Evolutionary conservation across 805 yeast species (phyloP).

Genomic region (Grigorovia yakushimaensis): DNA sequence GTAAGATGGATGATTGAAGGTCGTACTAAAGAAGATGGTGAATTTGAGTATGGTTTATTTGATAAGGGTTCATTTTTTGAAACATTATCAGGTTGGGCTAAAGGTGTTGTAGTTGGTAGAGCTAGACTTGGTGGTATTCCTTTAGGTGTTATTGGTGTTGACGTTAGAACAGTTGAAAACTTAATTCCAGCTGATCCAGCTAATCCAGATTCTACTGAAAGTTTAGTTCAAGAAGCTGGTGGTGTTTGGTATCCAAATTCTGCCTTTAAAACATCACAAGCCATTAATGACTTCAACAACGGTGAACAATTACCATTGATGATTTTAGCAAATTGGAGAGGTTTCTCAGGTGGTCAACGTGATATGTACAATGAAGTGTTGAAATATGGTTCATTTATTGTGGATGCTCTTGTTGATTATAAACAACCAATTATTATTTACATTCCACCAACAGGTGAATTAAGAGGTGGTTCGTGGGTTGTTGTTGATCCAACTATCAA

Average conservation of each 20-base stretch:
- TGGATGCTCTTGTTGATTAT: conserved; percentile 91
- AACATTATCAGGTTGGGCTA: conserved; percentile 97
- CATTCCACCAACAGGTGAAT: conserved; percentile 96
- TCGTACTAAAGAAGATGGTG: conserved; percentile 35
- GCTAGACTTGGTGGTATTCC: conserved; percentile 99
- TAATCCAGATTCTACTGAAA: conserved; percentile 87
- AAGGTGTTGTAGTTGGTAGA: conserved; percentile 97
- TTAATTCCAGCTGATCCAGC: conserved; percentile 97
- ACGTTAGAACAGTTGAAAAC: conserved; percentile 83
- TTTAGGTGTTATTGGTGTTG: conserved; percentile 95
- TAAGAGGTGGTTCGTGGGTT: conserved; percentile 99
- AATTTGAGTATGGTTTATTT: conserved; percentile 78
- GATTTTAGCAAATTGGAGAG: conserved; percentile 99
- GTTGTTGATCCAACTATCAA: conserved; percentile 98
- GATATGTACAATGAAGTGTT: conserved; percentile 98
- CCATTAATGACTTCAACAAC: conserved; percentile 91
- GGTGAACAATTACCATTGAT: conserved; percentile 97
- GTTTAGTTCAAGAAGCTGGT: conserved; percentile 88
- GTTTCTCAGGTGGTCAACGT: conserved; percentile 99
- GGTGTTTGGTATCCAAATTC: conserved; percentile 99
- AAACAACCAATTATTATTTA: conserved; percentile 95
- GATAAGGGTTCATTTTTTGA: conserved; percentile 92
- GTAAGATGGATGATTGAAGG: conserved; percentile 95
- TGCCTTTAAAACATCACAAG: conserved; percentile 98
- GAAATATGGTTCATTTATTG: conserved; percentile 94